These are phyloP conservation scores for Aspergillus sp. DNA, from an alignment of 2,329 filamentous ascomycete genomes.

Conservation along the genomic window DNA sequence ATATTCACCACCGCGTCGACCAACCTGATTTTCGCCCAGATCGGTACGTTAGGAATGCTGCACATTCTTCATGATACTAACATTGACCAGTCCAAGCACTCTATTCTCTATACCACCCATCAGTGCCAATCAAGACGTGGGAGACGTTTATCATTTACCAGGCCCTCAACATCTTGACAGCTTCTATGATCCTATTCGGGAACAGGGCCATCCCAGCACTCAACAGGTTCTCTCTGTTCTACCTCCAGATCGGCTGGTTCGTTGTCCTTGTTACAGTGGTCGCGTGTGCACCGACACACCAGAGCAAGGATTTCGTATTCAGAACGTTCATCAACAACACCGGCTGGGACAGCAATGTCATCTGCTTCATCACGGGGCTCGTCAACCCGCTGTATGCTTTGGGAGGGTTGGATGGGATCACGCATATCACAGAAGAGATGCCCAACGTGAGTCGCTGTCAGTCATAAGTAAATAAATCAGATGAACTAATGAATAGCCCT, in stretches of 20 bases:
- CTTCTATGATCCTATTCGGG: background rate
- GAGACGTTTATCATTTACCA: slow-evolving; percentile 13
- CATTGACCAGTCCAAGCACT: slow-evolving; percentile 1
- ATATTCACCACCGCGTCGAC: slow-evolving; percentile 12
- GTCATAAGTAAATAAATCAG: no score
- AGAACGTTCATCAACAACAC: slow-evolving; percentile 12
- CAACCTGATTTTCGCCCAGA: slow-evolving; percentile 8
- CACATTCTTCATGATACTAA: background rate
- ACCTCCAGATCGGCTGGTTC: slow-evolving; percentile 10
- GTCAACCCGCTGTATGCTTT: slow-evolving; percentile 9
- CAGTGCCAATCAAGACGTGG: slow-evolving; percentile 7
- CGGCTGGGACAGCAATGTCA: slow-evolving; percentile 10
- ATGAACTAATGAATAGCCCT: slow-evolving; percentile 3
- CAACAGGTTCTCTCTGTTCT: slow-evolving; percentile 11
- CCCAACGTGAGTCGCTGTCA: slow-evolving; percentile 7
- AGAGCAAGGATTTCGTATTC: slow-evolving; percentile 9
- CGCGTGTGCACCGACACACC: slow-evolving; percentile 7
- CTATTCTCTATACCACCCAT: slow-evolving; percentile 5
- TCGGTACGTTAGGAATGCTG: background rate
- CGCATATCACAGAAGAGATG: slow-evolving; percentile 12
- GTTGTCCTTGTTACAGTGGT: slow-evolving; percentile 10
- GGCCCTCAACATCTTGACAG: slow-evolving; percentile 6
- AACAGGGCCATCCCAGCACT: slow-evolving; percentile 9
- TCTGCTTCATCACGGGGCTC: slow-evolving; percentile 12
- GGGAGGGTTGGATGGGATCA: slow-evolving; percentile 4